Evolutionary conservation across 2,329 filamentous ascomycete species (phyloP), one percentile per base, ranked within the genome.

Genomic region (Ophiostoma perfectum): DNA sequence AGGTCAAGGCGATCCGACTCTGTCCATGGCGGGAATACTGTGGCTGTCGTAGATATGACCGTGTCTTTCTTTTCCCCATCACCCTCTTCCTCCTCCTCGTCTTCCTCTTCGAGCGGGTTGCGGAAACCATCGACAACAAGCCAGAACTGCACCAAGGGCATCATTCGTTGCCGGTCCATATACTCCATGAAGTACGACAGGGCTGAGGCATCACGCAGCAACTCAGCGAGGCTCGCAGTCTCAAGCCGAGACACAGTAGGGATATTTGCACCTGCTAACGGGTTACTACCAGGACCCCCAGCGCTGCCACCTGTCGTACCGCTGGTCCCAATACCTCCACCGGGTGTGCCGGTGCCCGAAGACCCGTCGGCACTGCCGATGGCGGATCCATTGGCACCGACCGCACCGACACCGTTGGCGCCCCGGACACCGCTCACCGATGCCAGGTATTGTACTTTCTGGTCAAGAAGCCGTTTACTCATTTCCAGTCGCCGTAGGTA

Each of bases 121-220:
- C 96, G 90, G 73, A 98, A 92, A 0, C 95, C 94, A 78, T 99
- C 95, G 5, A 98, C 95, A 3, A 98, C 95, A 55, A 99, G 88
- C 93, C 94, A 99, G 78, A 98, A 99, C 75, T 99, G 95, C 5
- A 99, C 93, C 64, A 97, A 81, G 14, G 90, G 86, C 89, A 98
- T 94, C 39, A 94, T 82, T 16, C 86, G 84, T 76, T 93, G 90
- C 58, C 95, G 88, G 76, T 99, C 95, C 95, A 99, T 99, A 75
- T 93, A 98, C 76, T 99, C 95, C 95, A 99, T 99, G 80, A 99
- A 98, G 76, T 97, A 99, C 2, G 95, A 98, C 8, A 99, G 82
- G 0, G 92, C 94, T 0, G 94, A 90, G 2, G 95, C 87, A 77
- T 96, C 93, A 73, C 93, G 90, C 69, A 99, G 83, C n/a, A 99